phyloP scores from a whole-genome alignment of 2,329 filamentous ascomycete species.

The Ophiosphaerella korrae region DNA sequence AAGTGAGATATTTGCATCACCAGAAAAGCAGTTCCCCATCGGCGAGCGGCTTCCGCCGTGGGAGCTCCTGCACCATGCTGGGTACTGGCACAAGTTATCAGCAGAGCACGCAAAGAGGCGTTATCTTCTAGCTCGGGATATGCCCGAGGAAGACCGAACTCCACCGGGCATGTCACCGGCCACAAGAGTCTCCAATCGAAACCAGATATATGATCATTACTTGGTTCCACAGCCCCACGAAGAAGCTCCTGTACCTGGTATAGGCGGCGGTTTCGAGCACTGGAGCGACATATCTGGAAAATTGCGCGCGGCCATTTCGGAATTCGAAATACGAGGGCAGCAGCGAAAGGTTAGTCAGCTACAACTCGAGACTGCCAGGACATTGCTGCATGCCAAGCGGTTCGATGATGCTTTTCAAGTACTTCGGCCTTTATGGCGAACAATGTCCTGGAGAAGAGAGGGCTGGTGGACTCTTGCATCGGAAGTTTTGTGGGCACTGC shows the following conservation, averaged over 20 bases:
- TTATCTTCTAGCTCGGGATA: constrained; percentile 58
- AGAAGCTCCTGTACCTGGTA: constrained; percentile 55
- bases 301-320: constrained; percentile 53
- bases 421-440: constrained; percentile 60
- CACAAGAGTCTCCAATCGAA: constrained; percentile 59
- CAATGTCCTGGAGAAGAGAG: constrained; percentile 62
- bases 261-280: constrained; percentile 56
- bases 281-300: constrained; percentile 55
- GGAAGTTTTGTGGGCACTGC: constrained; percentile 59
- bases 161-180: constrained; percentile 61
- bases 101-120: constrained; percentile 58
- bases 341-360: constrained; percentile 60
- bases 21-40: constrained; percentile 57
- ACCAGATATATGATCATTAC: constrained; percentile 63
- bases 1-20: constrained; percentile 51
- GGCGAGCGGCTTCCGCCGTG: constrained; percentile 61
- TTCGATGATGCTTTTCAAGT: constrained; percentile 59
- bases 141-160: constrained; percentile 64
- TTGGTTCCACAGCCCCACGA: constrained; percentile 63
- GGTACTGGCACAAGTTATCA: constrained; percentile 64
- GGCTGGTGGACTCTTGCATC: constrained; percentile 64
- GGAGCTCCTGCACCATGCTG: constrained; percentile 65
- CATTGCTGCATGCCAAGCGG: constrained; percentile 56
- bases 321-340: constrained; percentile 61
- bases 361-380: constrained; percentile 60